A percentile compares a stretch with the other conserved stretches of the same genome.
These are phyloP conservation scores for Schizosaccharomyces octosporus DNA, from an alignment of 805 yeast species.

Conservation along the genomic window DNA sequence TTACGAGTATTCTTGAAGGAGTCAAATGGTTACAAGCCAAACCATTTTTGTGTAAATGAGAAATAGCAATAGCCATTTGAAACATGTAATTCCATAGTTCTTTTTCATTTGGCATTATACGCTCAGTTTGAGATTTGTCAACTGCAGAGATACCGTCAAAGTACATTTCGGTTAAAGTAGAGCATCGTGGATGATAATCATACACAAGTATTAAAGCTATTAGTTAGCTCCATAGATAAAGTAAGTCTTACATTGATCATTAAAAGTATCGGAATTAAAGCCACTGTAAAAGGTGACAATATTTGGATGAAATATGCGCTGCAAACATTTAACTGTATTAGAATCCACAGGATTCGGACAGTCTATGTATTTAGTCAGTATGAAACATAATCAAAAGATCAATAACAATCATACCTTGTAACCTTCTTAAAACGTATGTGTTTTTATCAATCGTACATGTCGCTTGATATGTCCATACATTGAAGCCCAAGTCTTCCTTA, in stretches of 20 bases:
- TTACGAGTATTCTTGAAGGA: conserved; percentile 44
- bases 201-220: conserved; percentile 43
- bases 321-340: conserved; percentile 36
- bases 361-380: conserved; percentile 20
- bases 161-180: conserved; percentile 47
- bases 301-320: conserved; percentile 25
- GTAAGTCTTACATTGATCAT: conserved; percentile 24
- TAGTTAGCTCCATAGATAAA: not conserved
- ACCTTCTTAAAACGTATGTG: conserved; percentile 48
- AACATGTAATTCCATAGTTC: conserved; percentile 51
- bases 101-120: conserved; percentile 21
- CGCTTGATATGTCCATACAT: conserved; percentile 51
- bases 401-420: conserved; percentile 31
- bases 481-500: conserved; percentile 24
- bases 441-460: conserved; percentile 56
- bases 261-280: conserved; percentile 68
- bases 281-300: conserved; percentile 52
- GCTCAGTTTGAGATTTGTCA: not conserved
- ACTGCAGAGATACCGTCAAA: conserved; percentile 16
- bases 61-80: conserved; percentile 48
- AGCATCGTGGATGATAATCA: conserved; percentile 62
- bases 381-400: conserved; percentile 24
- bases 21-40: conserved; percentile 40
- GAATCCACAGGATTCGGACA: not conserved
- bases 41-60: conserved; percentile 38